Evolutionary conservation across 1,284 basidiomycete species (phyloP).

Genomic region (Rhodotorula sp.): DNA sequence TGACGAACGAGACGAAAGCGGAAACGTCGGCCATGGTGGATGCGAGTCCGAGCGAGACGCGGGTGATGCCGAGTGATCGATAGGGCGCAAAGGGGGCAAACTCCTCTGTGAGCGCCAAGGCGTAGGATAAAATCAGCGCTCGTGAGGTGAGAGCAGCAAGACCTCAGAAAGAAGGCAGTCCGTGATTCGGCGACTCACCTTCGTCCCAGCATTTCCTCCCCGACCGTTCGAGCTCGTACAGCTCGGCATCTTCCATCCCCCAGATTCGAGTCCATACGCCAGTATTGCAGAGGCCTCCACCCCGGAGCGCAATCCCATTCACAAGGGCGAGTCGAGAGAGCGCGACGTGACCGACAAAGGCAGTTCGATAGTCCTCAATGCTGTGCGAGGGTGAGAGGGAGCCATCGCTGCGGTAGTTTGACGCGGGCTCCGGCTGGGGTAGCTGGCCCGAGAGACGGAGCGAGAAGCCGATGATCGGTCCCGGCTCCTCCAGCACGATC

Average conservation of each 20-base stretch:
- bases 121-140: no score
- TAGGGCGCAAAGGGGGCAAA: constrained; percentile 21
- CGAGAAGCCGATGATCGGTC: constrained; percentile 33
- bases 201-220: constrained; percentile 37
- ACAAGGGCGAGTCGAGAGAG: constrained; percentile 34
- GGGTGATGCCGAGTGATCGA: constrained; percentile 26
- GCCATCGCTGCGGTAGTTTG: background rate
- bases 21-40: constrained; percentile 34
- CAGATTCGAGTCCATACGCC: constrained; percentile 70
- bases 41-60: constrained; percentile 37
- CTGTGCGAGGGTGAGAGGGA: background rate
- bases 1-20: constrained; percentile 29
- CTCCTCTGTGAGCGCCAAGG: constrained; percentile 26
- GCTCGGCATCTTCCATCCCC: constrained; percentile 52
- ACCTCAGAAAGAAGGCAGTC: background rate
- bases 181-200: constrained; percentile 3
- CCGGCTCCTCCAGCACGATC: constrained; percentile 13
- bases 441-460: constrained; percentile 1
- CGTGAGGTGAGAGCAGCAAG: no score
- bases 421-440: background rate
- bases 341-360: constrained; percentile 60
- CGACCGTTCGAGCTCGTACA: constrained; percentile 5
- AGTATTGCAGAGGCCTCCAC: constrained; percentile 80
- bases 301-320: constrained; percentile 63
- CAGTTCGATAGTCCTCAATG: background rate